Evolutionary conservation across 2,329 filamentous ascomycete genomes (phyloP), one percentile per base, ranked within the genome.

Genomic region (Acarospora socialis): DNA sequence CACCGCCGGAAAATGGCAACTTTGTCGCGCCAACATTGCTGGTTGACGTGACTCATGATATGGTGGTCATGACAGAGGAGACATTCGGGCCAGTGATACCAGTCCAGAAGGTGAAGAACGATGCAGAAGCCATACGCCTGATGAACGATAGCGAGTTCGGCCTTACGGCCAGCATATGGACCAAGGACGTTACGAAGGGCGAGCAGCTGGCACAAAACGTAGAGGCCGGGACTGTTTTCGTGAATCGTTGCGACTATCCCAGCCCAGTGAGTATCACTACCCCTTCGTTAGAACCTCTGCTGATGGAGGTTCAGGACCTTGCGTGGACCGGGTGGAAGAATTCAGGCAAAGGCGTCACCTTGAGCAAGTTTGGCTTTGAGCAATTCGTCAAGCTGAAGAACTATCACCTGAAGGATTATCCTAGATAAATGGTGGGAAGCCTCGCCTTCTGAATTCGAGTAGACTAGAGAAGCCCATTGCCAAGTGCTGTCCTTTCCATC

Each of bases 291-390:
- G 20, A n/a, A 9, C 14, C 12, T 4, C 13, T 24, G 12, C 29
- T 38, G 24, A 39, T 27, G 8, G 4, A 15, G 22, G 9, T n/a
- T 7, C 46, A 87, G 81, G 83, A 92, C 55, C 70, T 92, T 44
- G 83, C 84, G n/a, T 92, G 83, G 83, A 90, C 86, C 2, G 87
- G 87, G 7, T 94, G 84, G 84, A 95, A 95, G 65, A 84, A 93
- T 54, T 93, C 84, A 38, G 87, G 87, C 42, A 86, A 81, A 56
- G 87, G 87, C 14, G 78, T 86, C 46, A 94, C 86, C 7, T 60
- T 95, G 46, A 90, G 83, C 59, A 76, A 65, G 46, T 92, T 86
- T 49, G 87, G 87, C 7, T 95, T 92, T 51, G 87, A 94, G 47
- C 82, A 92, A 52, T 95, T 94, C 52, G 78, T 92, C 51, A 92